Conservation (phyloP, 176 grass and related monocot genomes). For the Carex cristatella region DNA sequence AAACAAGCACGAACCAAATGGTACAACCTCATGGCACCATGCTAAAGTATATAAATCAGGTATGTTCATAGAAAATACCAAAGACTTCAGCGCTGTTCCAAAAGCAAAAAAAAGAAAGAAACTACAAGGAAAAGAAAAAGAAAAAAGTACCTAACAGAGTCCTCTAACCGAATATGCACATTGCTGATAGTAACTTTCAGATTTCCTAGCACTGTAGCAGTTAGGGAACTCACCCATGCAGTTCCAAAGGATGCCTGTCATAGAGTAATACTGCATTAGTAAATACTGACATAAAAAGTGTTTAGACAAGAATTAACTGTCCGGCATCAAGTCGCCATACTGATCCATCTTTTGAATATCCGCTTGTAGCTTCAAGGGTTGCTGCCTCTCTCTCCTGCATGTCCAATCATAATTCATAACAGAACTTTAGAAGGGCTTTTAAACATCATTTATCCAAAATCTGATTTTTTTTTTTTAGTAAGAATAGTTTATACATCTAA, state of each 20-base stretch:
- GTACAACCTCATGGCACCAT: neutral
- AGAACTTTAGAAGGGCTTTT: neutral
- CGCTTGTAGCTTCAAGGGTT: constrained; percentile 81
- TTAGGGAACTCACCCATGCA: constrained; percentile 84
- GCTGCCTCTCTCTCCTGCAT: constrained; percentile 66
- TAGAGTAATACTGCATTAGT: constrained; percentile 16
- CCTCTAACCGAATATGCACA: constrained; percentile 97
- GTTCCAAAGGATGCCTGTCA: constrained; percentile 59
- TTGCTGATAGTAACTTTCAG: constrained; percentile 98
- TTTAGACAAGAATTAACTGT: neutral
- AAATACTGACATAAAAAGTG: constrained; percentile 24
- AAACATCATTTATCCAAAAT: neutral
- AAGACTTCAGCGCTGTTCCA: neutral
- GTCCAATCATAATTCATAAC: constrained; percentile 30
- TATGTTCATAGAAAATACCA: neutral
- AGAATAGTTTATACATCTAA: constrained; percentile 15
- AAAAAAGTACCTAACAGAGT: constrained; percentile 64
- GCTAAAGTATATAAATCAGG: neutral
- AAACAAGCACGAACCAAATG: neutral
- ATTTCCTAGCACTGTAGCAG: constrained; percentile 92
- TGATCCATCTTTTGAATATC: constrained; percentile 66
- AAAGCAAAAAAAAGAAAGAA: constrained; percentile 21
- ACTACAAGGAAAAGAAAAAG: constrained; percentile 6
- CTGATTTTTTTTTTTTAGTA: neutral
- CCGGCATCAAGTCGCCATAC: constrained; percentile 45